These are phyloP conservation scores for Colletotrichum sp. DNA, from an alignment of 2,329 filamentous ascomycete species.

Conservation along the genomic window DNA sequence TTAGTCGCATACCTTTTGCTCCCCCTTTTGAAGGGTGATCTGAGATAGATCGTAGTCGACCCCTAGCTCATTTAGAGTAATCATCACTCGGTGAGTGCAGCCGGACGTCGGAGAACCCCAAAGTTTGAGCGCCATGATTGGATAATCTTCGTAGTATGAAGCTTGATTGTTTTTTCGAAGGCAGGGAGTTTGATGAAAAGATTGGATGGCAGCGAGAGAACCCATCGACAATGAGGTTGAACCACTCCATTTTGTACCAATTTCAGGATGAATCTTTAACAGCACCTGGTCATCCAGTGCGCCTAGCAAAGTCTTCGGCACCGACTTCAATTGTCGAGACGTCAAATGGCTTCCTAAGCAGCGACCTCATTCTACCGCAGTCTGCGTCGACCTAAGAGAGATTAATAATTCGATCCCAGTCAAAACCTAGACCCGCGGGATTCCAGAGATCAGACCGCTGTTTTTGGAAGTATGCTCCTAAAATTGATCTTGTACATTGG, in stretches of 20 bases:
- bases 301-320: too few species aligned
- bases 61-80: background rate
- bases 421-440: too few species aligned
- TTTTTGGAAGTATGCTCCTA: too few species aligned
- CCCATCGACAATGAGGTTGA: background rate
- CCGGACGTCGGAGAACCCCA: background rate
- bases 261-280: background rate
- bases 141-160: background rate
- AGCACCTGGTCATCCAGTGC: fast-evolving
- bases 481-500: too few species aligned
- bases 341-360: too few species aligned
- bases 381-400: too few species aligned
- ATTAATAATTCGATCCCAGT: too few species aligned
- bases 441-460: too few species aligned
- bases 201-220: background rate
- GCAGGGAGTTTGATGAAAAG: too few species aligned
- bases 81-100: background rate
- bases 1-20: background rate
- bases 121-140: background rate
- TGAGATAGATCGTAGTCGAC: background rate
- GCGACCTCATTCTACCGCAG: too few species aligned
- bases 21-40: background rate
- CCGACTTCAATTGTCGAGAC: too few species aligned
- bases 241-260: fast-evolving
- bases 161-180: too few species aligned